Conservation (phyloP, 2,329 filamentous ascomycete species). For the Teratosphaeria viscida region DNA sequence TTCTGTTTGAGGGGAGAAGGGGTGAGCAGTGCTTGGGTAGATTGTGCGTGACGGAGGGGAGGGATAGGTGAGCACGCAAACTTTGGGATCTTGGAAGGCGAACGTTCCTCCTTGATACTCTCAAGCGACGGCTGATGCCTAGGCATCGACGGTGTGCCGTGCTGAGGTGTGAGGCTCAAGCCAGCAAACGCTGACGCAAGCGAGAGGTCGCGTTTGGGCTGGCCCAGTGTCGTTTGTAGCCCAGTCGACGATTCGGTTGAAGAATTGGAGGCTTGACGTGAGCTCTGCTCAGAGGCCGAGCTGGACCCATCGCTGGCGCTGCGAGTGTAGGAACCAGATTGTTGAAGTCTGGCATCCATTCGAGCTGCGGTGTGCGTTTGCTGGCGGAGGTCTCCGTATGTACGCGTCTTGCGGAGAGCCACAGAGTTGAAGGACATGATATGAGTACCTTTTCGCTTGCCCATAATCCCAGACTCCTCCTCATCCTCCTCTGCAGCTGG, state of each 20-base stretch:
- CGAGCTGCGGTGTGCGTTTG: conserved; percentile 1
- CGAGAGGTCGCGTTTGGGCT: conserved; percentile 21
- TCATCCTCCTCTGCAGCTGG: conserved; percentile 10
- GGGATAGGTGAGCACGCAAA: conserved; percentile 17
- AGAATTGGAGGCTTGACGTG: conserved; percentile 7
- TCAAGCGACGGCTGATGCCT: conserved; percentile 22
- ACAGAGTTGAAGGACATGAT: conserved; percentile 30
- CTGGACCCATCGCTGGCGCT: conserved; percentile 8
- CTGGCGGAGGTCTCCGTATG: conserved; percentile 18
- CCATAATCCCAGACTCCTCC: conserved; percentile 22
- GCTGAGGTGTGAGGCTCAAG: conserved; percentile 17
- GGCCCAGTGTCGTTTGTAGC: conserved; percentile 10
- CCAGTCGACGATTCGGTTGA: conserved; percentile 4
- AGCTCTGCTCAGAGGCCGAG: not conserved
- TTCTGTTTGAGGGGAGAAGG: conserved; percentile 22
- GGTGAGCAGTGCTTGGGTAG: conserved; percentile 18
- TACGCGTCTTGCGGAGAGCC: conserved; percentile 24
- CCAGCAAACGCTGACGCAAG: conserved; percentile 19
- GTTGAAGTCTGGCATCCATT: conserved; percentile 19
- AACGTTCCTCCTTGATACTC: conserved; percentile 21
- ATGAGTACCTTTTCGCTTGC: conserved; percentile 37
- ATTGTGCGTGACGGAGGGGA: conserved; percentile 21
- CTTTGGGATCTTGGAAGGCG: conserved; percentile 26
- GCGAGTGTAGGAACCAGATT: conserved; percentile 12
- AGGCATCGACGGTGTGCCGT: conserved; percentile 6